phyloP scores from a whole-genome alignment of 164 flowering plant species.

The Paratinospora sagittata region DNA sequence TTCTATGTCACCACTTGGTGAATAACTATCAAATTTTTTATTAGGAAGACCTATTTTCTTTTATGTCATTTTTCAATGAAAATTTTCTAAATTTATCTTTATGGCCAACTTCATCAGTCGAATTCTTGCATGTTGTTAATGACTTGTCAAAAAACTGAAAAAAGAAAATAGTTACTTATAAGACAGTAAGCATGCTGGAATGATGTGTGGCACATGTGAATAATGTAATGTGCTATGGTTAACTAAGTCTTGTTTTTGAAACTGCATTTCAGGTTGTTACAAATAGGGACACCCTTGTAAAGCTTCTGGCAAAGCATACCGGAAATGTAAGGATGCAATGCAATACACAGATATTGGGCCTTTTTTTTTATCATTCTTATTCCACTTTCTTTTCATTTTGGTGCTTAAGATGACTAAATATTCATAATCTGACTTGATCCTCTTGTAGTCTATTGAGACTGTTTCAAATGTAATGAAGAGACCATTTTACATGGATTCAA shows the following conservation, averaged over 20 bases:
- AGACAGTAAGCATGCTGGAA: too few relatives aligned
- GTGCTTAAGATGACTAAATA: not conserved
- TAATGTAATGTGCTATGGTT: not conserved
- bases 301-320: constrained; percentile 76
- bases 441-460: constrained; percentile 51
- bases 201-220: not conserved
- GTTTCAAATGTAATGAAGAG: constrained; percentile 53
- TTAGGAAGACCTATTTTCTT: too few relatives aligned
- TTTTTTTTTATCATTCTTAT: too few relatives aligned
- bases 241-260: not conserved
- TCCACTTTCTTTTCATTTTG: not conserved
- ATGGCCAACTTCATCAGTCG: too few relatives aligned
- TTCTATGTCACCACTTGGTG: not conserved
- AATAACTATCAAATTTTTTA: not conserved
- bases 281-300: constrained; percentile 65
- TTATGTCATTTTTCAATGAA: too few relatives aligned
- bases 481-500: constrained; percentile 73
- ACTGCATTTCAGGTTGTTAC: constrained; percentile 49
- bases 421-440: constrained; percentile 5
- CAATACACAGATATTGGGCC: not conserved
- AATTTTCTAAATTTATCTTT: not conserved
- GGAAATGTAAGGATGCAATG: constrained; percentile 62
- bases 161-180: too few relatives aligned
- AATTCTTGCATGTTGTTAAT: not conserved
- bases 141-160: not conserved